Conservation (phyloP, 139 green algal species). For the Volvox reticuliferus region DNA sequence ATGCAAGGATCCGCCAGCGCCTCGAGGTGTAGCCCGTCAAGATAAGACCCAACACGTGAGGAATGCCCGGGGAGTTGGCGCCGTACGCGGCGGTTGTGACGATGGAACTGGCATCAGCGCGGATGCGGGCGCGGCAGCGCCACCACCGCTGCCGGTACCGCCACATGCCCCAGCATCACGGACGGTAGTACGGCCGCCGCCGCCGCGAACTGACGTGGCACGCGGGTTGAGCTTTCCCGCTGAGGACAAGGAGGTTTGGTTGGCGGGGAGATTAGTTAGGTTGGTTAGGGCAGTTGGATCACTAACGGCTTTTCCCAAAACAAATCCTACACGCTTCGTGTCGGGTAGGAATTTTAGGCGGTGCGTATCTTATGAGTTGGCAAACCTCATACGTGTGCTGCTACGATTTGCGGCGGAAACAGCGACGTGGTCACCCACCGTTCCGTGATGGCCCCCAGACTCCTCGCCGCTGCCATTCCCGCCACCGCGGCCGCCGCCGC, state of each 20-base stretch:
- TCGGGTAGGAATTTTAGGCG: not conserved
- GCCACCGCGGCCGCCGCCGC: not conserved
- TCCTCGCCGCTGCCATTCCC: not conserved
- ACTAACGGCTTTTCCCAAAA: not conserved
- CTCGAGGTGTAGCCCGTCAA: not conserved
- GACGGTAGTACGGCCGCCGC: constrained; percentile 11
- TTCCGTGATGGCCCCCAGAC: not conserved
- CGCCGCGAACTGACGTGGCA: not conserved
- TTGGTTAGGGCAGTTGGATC: not conserved
- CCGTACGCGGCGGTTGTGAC: not conserved
- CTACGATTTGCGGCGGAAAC: too few relatives aligned
- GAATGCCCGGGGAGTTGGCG: not conserved
- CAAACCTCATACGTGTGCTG: not conserved
- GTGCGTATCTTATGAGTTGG: not conserved
- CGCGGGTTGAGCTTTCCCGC: not conserved
- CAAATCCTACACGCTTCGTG: not conserved
- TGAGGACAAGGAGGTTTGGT: not conserved
- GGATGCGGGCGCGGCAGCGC: not conserved
- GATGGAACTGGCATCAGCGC: not conserved
- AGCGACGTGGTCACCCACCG: not conserved
- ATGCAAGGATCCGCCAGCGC: not conserved
- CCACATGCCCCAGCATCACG: not conserved
- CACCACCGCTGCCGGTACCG: not conserved
- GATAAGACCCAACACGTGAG: not conserved
- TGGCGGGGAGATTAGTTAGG: not conserved